Evolutionary conservation across 2,329 filamentous ascomycete species (phyloP).

Genomic region (Sporothrix dimorphospora): DNA sequence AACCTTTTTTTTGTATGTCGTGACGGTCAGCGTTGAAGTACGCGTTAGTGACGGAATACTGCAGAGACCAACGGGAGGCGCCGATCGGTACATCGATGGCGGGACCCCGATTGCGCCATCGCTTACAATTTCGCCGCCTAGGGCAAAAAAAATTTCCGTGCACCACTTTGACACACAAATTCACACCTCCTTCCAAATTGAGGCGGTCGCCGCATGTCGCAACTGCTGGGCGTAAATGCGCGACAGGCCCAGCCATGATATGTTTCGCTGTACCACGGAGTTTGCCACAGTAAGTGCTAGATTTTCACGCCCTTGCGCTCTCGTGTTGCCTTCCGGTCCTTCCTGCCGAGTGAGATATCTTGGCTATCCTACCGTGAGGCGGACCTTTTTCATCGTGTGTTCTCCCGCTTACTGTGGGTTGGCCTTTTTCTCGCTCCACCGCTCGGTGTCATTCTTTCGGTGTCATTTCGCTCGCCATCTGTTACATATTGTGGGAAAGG

Average conservation of each 20-base stretch:
- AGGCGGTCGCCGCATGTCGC: constrained; percentile 5
- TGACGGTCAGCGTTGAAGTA: not conserved
- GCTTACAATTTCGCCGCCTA: constrained; percentile 15
- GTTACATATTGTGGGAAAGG: not conserved
- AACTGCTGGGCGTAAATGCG: not conserved
- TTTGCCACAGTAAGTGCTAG: not conserved
- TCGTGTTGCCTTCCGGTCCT: not conserved
- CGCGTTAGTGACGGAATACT: not conserved
- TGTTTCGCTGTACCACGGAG: not conserved
- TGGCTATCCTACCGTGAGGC: not conserved
- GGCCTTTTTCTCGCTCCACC: not conserved
- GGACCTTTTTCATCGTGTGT: not conserved
- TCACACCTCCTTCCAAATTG: constrained; percentile 12
- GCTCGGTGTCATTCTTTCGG: not conserved
- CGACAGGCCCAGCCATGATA: not conserved
- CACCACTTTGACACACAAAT: constrained; percentile 13
- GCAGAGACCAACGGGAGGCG: not conserved
- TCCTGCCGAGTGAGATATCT: not conserved
- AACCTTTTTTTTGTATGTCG: not conserved
- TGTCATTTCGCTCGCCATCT: not conserved
- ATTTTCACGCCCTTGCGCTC: not conserved
- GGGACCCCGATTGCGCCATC: constrained; percentile 20
- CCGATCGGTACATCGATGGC: constrained; percentile 2
- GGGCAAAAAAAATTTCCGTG: not conserved
- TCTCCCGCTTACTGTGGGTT: not conserved